These are phyloP conservation scores for Gracilaria gracilis DNA, from an alignment of 23 red algal genomes.

Conservation along the genomic window DNA sequence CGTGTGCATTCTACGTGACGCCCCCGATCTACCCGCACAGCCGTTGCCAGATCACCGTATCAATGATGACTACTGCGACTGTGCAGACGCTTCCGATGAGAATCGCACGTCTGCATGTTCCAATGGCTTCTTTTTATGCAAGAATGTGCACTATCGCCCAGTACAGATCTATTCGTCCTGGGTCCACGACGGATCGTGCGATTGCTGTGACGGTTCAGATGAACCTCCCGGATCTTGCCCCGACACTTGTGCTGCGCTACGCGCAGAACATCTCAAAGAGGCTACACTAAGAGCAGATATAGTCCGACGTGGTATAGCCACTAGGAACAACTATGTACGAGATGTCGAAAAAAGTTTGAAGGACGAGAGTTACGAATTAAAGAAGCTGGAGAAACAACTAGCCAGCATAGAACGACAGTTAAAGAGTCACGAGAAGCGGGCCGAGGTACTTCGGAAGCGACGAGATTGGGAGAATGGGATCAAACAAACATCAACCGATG, in stretches of 20 bases:
- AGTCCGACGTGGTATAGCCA: slow-evolving; percentile 37
- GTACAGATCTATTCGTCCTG: slow-evolving; percentile 53
- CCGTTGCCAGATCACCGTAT: slow-evolving; percentile 33
- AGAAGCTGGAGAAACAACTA: slow-evolving; percentile 43
- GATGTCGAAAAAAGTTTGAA: not conserved
- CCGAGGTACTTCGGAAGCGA: slow-evolving; percentile 21
- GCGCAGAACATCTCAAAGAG: slow-evolving; percentile 10
- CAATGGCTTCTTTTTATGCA: slow-evolving; percentile 47
- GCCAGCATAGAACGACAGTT: not conserved
- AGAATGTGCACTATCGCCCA: slow-evolving; percentile 27
- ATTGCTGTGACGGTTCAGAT: slow-evolving; percentile 98
- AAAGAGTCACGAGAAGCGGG: not conserved
- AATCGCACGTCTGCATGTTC: slow-evolving; percentile 85
- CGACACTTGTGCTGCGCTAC: slow-evolving; percentile 54
- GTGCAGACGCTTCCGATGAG: slow-evolving; percentile 89
- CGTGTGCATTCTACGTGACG: slow-evolving; percentile 40
- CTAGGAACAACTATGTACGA: not conserved
- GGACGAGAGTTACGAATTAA: slow-evolving; percentile 11
- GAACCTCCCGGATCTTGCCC: slow-evolving; percentile 71
- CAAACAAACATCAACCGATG: not conserved
- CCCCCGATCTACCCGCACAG: not conserved
- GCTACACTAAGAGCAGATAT: slow-evolving; percentile 45
- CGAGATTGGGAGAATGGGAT: slow-evolving; percentile 17
- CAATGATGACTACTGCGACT: slow-evolving; percentile 99
- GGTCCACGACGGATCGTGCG: slow-evolving; percentile 89